Evolutionary conservation across 2,329 filamentous ascomycete genomes (phyloP).

Genomic region (Microsporum canis): DNA sequence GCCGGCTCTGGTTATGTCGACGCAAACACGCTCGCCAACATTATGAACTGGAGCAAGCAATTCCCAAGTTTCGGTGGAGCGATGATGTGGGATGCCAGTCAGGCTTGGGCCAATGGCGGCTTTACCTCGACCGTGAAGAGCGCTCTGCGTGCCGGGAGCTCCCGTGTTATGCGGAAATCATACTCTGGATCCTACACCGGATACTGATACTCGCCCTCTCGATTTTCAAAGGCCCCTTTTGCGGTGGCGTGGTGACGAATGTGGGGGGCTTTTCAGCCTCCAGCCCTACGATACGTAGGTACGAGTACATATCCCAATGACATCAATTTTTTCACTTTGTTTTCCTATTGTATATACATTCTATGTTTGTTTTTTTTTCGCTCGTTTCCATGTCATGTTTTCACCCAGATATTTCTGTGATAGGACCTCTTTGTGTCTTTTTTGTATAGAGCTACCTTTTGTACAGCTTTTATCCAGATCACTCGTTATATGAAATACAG

Average conservation of each 20-base stretch:
- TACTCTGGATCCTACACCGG: not conserved
- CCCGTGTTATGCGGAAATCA: not conserved
- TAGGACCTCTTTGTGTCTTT: not conserved
- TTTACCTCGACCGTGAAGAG: slow-evolving; percentile 41
- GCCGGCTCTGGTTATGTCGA: slow-evolving; percentile 48
- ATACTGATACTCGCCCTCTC: not conserved
- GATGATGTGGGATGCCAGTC: slow-evolving; percentile 59
- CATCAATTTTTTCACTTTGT: not conserved
- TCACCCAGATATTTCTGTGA: not conserved
- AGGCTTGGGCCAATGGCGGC: slow-evolving; percentile 47
- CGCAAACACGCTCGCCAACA: slow-evolving; percentile 36
- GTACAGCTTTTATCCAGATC: not conserved
- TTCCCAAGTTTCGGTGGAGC: slow-evolving; percentile 54
- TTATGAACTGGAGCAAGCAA: slow-evolving; percentile 44
- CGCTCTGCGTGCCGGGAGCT: slow-evolving; percentile 20
- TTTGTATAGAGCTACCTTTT: not conserved
- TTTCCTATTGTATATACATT: not conserved
- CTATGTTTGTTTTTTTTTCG: not conserved
- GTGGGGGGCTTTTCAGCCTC: not conserved
- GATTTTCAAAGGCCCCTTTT: not conserved
- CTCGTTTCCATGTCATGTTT: not conserved
- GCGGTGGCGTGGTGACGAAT: not conserved
- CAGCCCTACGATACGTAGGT: not conserved
- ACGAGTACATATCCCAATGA: not conserved
- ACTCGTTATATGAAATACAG: too few species aligned